Evolutionary conservation across 2,329 filamentous ascomycete species (phyloP).

Genomic region (Phaeoacremonium minimum): DNA sequence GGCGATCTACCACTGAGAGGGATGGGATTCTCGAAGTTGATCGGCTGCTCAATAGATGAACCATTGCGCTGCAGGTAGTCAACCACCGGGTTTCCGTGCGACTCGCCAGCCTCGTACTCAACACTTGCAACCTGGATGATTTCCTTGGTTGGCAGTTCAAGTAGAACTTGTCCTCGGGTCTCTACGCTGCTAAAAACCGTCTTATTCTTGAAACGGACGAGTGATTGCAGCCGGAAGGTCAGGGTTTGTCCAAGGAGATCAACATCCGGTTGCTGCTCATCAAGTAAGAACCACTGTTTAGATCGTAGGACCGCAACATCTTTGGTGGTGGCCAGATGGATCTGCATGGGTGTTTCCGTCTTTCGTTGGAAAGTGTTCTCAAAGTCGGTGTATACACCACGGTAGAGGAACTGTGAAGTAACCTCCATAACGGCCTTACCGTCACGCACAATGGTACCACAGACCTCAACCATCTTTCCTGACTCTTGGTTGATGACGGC

Average conservation of each 20-base stretch:
- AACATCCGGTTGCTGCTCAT: constrained; percentile 64
- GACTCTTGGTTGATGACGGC: constrained; percentile 97
- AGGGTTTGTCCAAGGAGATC: constrained; percentile 90
- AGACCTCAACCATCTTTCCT: constrained; percentile 99
- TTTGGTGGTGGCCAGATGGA: constrained; percentile 81
- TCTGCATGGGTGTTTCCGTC: constrained; percentile 89
- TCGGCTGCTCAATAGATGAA: constrained; percentile 87
- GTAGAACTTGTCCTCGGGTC: constrained; percentile 85
- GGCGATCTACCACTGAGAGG: constrained; percentile 90
- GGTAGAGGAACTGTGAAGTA: constrained; percentile 96
- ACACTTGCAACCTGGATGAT: constrained; percentile 96
- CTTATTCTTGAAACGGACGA: constrained; percentile 93
- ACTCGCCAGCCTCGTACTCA: constrained; percentile 86
- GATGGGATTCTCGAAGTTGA: constrained; percentile 96
- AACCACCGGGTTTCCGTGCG: constrained; percentile 92
- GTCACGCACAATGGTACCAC: constrained; percentile 85
- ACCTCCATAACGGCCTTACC: constrained; percentile 93
- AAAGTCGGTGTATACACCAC: constrained; percentile 86
- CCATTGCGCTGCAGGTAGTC: constrained; percentile 94
- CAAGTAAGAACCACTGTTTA: constrained; percentile 95
- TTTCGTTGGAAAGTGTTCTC: constrained; percentile 99
- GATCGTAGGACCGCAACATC: constrained; percentile 92
- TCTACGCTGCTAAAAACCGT: constrained; percentile 86
- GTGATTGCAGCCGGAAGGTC: constrained; percentile 90
- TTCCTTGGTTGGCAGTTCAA: constrained; percentile 95